phyloP scores from a whole-genome alignment of 805 yeast species.

The Priceomyces fermenticarens region DNA sequence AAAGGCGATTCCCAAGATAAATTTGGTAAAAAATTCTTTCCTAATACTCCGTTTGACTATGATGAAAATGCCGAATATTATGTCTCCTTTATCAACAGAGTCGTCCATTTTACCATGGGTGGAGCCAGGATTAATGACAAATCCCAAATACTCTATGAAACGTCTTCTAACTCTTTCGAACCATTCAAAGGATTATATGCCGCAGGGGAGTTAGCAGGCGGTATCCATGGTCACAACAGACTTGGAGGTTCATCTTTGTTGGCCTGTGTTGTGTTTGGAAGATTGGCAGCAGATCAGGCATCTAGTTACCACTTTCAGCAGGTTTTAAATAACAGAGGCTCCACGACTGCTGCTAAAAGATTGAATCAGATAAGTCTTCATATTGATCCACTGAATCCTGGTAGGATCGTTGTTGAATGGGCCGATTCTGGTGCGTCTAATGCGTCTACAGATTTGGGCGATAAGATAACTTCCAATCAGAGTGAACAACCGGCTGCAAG shows the following conservation, averaged over 20 bases:
- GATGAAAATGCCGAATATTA: slow-evolving; percentile 36
- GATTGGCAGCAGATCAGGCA: slow-evolving; percentile 43
- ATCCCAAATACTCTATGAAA: slow-evolving; percentile 43
- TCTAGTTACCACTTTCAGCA: slow-evolving; percentile 27
- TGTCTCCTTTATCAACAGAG: slow-evolving; percentile 54
- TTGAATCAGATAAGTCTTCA: slow-evolving; percentile 44
- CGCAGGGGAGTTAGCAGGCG: slow-evolving; percentile 46
- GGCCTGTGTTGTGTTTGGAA: slow-evolving; percentile 45
- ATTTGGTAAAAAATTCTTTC: slow-evolving; percentile 48
- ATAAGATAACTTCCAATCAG: slow-evolving; percentile 2
- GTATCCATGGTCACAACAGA: slow-evolving; percentile 44
- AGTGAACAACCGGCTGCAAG: not conserved
- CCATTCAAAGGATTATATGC: slow-evolving; percentile 39
- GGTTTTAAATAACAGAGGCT: slow-evolving; percentile 18
- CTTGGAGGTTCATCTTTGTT: slow-evolving; percentile 42
- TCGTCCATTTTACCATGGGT: slow-evolving; percentile 69
- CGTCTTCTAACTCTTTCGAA: slow-evolving; percentile 11
- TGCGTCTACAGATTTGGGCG: slow-evolving; percentile 1
- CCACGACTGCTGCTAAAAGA: slow-evolving; percentile 22
- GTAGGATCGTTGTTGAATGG: slow-evolving; percentile 34
- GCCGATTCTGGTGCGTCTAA: slow-evolving; percentile 7
- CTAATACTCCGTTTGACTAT: slow-evolving; percentile 44
- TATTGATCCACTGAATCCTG: slow-evolving; percentile 37
- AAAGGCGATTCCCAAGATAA: slow-evolving; percentile 38
- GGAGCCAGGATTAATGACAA: slow-evolving; percentile 56